These are phyloP conservation scores for Silene latifolia DNA, from an alignment of 148 eudicot genomes.

Conservation along the genomic window DNA sequence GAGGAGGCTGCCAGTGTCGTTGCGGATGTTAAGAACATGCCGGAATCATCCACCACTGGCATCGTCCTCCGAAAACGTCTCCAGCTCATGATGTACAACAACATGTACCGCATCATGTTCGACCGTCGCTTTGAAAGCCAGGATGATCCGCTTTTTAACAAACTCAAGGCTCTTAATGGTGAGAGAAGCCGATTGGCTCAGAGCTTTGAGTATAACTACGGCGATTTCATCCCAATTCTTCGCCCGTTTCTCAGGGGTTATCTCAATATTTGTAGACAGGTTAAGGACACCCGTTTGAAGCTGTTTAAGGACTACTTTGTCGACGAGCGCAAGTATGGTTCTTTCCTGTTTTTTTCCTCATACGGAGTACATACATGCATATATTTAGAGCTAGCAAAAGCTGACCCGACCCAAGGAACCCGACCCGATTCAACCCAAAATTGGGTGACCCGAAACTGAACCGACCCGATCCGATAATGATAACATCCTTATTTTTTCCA, in stretches of 20 bases:
- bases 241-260: slow-evolving; percentile 75
- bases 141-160: slow-evolving; percentile 58
- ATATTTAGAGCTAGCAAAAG: too few relatives aligned
- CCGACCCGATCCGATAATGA: too few relatives aligned
- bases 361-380: too few relatives aligned
- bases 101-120: slow-evolving; percentile 71
- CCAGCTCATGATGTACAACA: slow-evolving; percentile 75
- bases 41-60: slow-evolving; percentile 45
- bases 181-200: slow-evolving; percentile 73
- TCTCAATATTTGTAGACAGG: slow-evolving; percentile 57
- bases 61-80: slow-evolving; percentile 50
- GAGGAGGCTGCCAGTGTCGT: slow-evolving; percentile 60
- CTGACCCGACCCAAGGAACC: too few relatives aligned
- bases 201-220: slow-evolving; percentile 80
- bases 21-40: slow-evolving; percentile 52
- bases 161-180: slow-evolving; percentile 62
- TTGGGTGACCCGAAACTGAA: too few relatives aligned
- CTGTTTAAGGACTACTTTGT: slow-evolving; percentile 70
- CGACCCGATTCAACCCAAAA: too few relatives aligned
- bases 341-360: too few relatives aligned
- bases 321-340: slow-evolving; percentile 71
- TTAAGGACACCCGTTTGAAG: slow-evolving; percentile 58
- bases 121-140: slow-evolving; percentile 57
- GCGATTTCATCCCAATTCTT: slow-evolving; percentile 73
- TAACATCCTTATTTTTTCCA: too few relatives aligned